Percentiles rank a stretch among this genome's conserved stretches.
Conservation (phyloP, 2,329 filamentous ascomycete genomes). For the Fusarium drepaniforme region DNA sequence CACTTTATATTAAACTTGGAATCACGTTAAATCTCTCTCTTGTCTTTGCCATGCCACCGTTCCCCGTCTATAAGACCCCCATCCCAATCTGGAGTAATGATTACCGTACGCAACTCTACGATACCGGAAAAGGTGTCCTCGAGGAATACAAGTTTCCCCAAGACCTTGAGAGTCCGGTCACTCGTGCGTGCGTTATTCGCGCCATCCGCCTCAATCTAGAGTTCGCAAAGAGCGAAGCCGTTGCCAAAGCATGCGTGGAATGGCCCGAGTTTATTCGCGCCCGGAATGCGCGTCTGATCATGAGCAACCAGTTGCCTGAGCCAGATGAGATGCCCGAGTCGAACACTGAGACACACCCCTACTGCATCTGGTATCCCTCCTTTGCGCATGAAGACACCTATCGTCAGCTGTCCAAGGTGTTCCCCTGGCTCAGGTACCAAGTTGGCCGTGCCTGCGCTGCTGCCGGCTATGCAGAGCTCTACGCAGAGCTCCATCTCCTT, state of each 20-base stretch:
- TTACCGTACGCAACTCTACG: background rate
- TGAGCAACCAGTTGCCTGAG: conserved; percentile 11
- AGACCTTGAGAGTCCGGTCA: background rate
- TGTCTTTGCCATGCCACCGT: background rate
- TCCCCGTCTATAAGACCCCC: background rate
- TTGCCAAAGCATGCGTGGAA: background rate
- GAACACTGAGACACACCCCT: background rate
- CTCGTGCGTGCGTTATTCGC: background rate
- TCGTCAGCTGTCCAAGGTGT: background rate
- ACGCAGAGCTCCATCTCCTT: conserved; percentile 3
- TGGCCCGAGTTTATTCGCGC: background rate
- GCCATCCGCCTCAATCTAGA: background rate
- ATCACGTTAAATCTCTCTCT: background rate
- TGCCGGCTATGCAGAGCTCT: conserved; percentile 10
- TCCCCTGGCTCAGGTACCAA: conserved; percentile 14
- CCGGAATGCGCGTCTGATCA: conserved; percentile 19
- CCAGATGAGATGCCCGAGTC: conserved; percentile 1
- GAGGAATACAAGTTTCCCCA: background rate
- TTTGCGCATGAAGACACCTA: conserved; percentile 12
- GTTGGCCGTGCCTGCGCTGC: conserved; percentile 20
- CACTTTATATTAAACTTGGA: background rate
- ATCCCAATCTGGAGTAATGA: background rate
- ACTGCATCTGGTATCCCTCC: conserved; percentile 23
- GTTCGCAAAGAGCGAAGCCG: conserved; percentile 9
- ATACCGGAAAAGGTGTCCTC: background rate